phyloP scores from a whole-genome alignment of 345 rosid species.

The Eucalyptus cladocalyx region DNA sequence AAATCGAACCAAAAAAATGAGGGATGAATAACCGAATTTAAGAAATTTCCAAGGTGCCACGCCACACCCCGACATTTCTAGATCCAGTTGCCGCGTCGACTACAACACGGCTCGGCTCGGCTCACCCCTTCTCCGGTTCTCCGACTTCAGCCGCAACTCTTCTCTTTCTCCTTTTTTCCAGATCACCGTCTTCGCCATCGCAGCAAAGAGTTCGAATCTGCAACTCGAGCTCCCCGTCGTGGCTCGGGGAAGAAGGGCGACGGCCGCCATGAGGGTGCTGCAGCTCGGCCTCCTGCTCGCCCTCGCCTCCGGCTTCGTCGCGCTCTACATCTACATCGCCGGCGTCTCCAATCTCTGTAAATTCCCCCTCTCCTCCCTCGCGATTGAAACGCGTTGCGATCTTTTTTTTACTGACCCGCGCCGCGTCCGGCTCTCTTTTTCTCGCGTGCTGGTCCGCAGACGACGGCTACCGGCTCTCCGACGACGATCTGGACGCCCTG shows the following conservation, averaged over 20 bases:
- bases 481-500: constrained; percentile 64
- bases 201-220: neutral
- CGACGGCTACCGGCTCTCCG: constrained; percentile 29
- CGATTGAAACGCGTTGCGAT: neutral
- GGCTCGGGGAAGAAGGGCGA: neutral
- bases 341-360: constrained; percentile 67
- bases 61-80: neutral
- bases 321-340: constrained; percentile 65
- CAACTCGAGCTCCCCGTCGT: neutral
- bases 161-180: neutral
- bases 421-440: neutral
- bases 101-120: neutral
- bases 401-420: neutral
- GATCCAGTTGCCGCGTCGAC: neutral
- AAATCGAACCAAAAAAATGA: neutral
- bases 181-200: neutral
- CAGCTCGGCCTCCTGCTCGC: constrained; percentile 45
- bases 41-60: neutral
- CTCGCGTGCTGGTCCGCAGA: constrained; percentile 14
- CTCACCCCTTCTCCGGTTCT: neutral
- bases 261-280: constrained; percentile 47
- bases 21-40: neutral
- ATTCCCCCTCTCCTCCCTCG: neutral
- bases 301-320: constrained; percentile 55
- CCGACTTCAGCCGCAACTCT: neutral